Evolutionary conservation across 257 asterid species (phyloP).

Genomic region (Lithospermum erythrorhizon): DNA sequence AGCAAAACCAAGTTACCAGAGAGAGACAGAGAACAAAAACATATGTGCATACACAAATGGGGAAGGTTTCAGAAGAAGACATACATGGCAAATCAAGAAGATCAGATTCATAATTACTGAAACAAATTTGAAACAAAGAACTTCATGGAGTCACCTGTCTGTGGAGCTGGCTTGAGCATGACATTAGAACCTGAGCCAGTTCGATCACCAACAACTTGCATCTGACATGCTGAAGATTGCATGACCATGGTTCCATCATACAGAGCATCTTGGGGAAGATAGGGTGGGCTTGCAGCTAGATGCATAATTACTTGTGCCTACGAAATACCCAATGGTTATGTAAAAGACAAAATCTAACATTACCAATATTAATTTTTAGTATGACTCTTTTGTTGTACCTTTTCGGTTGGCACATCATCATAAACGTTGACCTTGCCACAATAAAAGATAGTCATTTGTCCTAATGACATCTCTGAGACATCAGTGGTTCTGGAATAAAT

Average conservation of each 20-base stretch:
- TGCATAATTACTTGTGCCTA: conserved; percentile 77
- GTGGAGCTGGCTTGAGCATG: conserved; percentile 43
- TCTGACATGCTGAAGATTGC: conserved; percentile 40
- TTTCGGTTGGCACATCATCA: conserved; percentile 69
- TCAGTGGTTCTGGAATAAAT: conserved; percentile 33
- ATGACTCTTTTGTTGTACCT: conserved; percentile 40
- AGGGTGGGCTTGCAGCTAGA: conserved; percentile 70
- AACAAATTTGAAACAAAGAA: neutral
- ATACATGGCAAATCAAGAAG: neutral
- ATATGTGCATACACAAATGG: neutral
- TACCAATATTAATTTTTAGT: conserved; percentile 4
- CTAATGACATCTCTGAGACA: conserved; percentile 32
- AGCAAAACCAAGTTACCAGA: neutral
- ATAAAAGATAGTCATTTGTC: conserved; percentile 92
- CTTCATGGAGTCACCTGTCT: conserved; percentile 40
- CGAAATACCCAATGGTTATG: conserved; percentile 10
- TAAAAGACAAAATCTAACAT: conserved; percentile 7
- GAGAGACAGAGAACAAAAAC: neutral
- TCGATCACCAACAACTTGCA: conserved; percentile 35
- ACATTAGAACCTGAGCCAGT: conserved; percentile 40
- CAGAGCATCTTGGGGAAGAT: conserved; percentile 44
- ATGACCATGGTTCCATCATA: conserved; percentile 31
- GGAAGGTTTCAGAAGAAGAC: neutral
- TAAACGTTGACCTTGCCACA: conserved; percentile 85
- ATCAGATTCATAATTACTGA: neutral